Percentiles rank a stretch among this genome's conserved stretches.
Evolutionary conservation across 1,284 basidiomycete species (phyloP).

Genomic region (Heliocybe sulcata): DNA sequence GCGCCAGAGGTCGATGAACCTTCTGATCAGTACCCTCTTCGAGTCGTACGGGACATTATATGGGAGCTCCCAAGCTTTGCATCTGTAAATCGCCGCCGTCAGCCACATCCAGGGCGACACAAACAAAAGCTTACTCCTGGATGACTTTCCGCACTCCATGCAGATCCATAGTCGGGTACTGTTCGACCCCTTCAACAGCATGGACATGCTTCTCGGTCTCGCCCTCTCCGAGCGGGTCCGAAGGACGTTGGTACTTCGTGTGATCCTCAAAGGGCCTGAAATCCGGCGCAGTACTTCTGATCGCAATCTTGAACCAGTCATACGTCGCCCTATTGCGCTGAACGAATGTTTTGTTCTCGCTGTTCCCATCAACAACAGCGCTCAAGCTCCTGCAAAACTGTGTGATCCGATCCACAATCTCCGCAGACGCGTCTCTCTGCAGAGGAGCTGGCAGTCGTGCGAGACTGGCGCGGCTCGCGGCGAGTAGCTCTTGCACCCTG

Average conservation of each 20-base stretch:
- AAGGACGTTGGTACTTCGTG: not conserved
- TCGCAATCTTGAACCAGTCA: conserved; percentile 22
- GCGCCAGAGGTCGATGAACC: conserved; percentile 33
- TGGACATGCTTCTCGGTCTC: not conserved
- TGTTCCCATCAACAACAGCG: conserved; percentile 27
- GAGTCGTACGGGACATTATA: conserved; percentile 43
- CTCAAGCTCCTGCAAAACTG: conserved; percentile 33
- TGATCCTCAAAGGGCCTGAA: conserved; percentile 17
- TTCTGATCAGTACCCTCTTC: conserved; percentile 31
- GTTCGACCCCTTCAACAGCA: not conserved
- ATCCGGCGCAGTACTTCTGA: conserved; percentile 32
- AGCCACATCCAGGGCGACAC: not conserved
- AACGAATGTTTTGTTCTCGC: conserved; percentile 24
- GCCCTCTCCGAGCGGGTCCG: not conserved
- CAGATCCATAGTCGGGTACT: conserved; percentile 9
- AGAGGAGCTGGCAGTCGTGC: conserved; percentile 31
- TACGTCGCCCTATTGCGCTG: conserved; percentile 28
- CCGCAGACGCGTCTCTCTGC: conserved; percentile 33
- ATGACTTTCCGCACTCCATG: conserved; percentile 14
- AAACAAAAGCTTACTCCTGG: conserved; percentile 12
- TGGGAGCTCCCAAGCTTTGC: conserved; percentile 45
- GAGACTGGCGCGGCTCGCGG: conserved; percentile 27
- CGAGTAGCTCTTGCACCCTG: conserved; percentile 30
- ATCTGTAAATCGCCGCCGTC: conserved; percentile 20
- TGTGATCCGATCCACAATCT: conserved; percentile 37